Conservation (phyloP, 208 protist species). For the Polymyxa betae region DNA sequence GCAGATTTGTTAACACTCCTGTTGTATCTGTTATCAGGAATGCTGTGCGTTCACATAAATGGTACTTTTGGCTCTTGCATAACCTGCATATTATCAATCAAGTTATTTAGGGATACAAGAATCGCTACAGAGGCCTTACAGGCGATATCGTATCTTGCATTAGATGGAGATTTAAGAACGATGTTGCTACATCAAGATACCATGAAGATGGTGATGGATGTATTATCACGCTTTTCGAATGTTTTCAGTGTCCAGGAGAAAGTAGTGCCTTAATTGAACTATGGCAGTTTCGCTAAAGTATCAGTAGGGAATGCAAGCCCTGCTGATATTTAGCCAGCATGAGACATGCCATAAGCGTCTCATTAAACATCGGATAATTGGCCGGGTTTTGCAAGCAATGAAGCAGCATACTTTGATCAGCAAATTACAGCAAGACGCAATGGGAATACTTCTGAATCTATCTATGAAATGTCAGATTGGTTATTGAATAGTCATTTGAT, state of each 20-base stretch:
- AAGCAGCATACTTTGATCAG: not conserved
- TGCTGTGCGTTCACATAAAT: not conserved
- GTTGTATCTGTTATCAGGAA: not conserved
- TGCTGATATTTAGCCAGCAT: conserved; percentile 11
- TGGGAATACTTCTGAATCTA: not conserved
- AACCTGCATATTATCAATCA: too few relatives aligned
- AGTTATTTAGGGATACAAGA: not conserved
- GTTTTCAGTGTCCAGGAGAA: not conserved
- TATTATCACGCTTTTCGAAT: not conserved
- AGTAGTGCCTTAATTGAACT: not conserved
- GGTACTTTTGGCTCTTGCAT: too few relatives aligned
- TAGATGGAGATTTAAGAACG: not conserved
- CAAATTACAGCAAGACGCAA: not conserved
- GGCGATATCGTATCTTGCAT: not conserved
- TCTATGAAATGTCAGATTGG: not conserved
- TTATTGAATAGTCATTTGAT: not conserved
- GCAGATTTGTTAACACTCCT: not conserved
- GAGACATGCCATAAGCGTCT: not conserved
- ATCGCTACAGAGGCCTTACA: not conserved
- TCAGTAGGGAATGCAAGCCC: not conserved
- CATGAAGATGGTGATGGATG: not conserved
- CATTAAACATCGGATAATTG: not conserved
- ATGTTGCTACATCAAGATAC: not conserved
- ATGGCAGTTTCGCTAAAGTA: not conserved
- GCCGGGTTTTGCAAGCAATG: not conserved